phyloP scores from a whole-genome alignment of 169 alveolate species.

The Sarcocystis neurona region DNA sequence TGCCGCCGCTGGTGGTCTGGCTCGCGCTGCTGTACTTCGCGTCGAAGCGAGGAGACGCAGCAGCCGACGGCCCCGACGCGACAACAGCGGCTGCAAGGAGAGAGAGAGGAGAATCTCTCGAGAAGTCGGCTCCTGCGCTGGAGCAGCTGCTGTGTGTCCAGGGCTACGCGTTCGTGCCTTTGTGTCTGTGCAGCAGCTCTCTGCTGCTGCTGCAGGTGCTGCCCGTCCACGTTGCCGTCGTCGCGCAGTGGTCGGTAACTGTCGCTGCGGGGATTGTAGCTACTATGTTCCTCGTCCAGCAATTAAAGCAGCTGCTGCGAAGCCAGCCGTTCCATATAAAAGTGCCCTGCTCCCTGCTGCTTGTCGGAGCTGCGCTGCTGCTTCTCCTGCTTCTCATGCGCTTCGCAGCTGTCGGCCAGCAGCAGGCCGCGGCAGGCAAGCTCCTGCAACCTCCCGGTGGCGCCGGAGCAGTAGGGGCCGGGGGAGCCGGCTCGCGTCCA shows the following conservation, averaged over 20 bases:
- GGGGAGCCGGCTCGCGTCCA: neutral
- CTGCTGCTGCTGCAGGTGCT: neutral
- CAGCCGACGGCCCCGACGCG: neutral
- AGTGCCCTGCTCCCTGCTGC: neutral
- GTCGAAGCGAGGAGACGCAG: neutral
- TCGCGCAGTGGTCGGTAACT: neutral
- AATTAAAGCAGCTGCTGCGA: neutral
- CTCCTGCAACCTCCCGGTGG: neutral
- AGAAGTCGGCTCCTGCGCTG: neutral
- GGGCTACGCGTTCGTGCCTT: conserved; percentile 16
- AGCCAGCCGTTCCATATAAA: neutral
- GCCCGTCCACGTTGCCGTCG: neutral
- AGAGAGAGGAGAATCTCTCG: neutral
- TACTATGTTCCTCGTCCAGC: neutral
- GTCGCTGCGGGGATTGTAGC: conserved; percentile 5
- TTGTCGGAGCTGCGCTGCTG: neutral
- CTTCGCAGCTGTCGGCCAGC: neutral
- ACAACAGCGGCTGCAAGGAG: neutral
- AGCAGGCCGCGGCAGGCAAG: neutral
- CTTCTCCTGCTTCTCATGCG: conserved; percentile 3
- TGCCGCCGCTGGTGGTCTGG: conserved; percentile 8
- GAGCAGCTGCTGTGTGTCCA: conserved; percentile 29
- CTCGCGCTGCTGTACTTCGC: neutral
- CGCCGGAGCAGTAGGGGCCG: neutral
- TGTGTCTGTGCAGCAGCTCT: neutral